Evolutionary conservation across 179 eudicot genomes (phyloP).

Genomic region (Silene vulgaris): DNA sequence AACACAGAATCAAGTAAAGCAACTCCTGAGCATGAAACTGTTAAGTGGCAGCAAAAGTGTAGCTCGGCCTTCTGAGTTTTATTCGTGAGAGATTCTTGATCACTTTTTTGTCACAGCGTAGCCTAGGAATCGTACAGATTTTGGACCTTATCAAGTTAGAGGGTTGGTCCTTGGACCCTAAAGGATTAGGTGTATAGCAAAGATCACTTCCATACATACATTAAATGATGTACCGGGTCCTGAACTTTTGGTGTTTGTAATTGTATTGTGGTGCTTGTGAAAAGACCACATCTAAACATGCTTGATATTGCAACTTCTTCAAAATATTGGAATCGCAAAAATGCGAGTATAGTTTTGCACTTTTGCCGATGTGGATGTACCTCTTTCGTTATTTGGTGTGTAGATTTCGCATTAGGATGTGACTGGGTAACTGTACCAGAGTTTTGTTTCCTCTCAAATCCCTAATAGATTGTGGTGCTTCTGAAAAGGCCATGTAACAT

Average conservation of each 20-base stretch:
- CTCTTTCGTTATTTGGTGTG: neutral
- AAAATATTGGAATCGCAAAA: neutral
- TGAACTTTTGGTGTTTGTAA: no score
- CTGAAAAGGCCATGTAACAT: no score
- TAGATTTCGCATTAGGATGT: neutral
- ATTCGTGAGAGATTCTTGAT: no score
- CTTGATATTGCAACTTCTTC: neutral
- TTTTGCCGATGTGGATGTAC: neutral
- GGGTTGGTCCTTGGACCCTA: neutral
- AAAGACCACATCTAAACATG: no score
- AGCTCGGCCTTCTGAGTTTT: neutral
- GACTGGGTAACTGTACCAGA: no score
- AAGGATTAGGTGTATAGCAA: slow-evolving; percentile 6
- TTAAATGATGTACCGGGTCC: neutral
- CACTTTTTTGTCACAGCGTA: neutral
- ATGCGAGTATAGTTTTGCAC: neutral
- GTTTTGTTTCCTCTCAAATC: no score
- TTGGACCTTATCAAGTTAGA: neutral
- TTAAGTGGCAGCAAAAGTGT: neutral
- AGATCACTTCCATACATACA: neutral
- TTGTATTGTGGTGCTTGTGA: no score
- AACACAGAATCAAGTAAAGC: neutral
- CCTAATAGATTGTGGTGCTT: no score
- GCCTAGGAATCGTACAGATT: neutral
- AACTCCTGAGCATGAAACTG: neutral